Evolutionary conservation across 1,139 yeast genomes (phyloP).

Genomic region (Lodderomyces parapsilosis): DNA sequence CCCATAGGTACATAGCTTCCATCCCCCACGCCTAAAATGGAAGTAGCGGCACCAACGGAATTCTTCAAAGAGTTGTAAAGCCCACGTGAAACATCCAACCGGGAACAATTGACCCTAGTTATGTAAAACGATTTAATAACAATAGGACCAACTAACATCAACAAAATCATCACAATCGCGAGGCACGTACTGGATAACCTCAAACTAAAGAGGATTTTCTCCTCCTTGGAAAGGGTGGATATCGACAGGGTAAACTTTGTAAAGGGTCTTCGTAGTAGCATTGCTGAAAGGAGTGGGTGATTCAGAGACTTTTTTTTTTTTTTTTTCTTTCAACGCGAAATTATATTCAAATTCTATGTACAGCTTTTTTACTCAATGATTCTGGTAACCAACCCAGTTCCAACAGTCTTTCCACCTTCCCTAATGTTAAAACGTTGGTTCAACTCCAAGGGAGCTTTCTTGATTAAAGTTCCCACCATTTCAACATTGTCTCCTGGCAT

Average conservation of each 20-base stretch:
- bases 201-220: conserved; percentile 27
- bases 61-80: conserved; percentile 45
- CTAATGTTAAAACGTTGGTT: conserved; percentile 99
- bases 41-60: conserved; percentile 28
- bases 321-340: neutral
- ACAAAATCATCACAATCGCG: conserved; percentile 21
- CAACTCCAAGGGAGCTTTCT: conserved; percentile 91
- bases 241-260: neutral
- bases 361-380: conserved; percentile 65
- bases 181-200: conserved; percentile 23
- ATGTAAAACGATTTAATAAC: conserved; percentile 24
- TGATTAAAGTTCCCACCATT: conserved; percentile 88
- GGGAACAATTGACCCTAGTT: conserved; percentile 47
- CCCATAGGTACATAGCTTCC: conserved; percentile 8
- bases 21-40: conserved; percentile 14
- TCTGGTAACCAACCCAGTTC: conserved; percentile 97
- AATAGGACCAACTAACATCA: conserved; percentile 31
- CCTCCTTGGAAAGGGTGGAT: conserved; percentile 25
- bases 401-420: conserved; percentile 99
- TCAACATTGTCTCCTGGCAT: conserved; percentile 99
- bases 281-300: neutral
- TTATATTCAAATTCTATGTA: too few species aligned
- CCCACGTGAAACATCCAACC: conserved; percentile 51
- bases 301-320: neutral
- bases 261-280: neutral